Evolutionary conservation across 202 grass and related monocot genomes (phyloP), one percentile per base, ranked within the genome.

Genomic region (Zoysia matrella): DNA sequence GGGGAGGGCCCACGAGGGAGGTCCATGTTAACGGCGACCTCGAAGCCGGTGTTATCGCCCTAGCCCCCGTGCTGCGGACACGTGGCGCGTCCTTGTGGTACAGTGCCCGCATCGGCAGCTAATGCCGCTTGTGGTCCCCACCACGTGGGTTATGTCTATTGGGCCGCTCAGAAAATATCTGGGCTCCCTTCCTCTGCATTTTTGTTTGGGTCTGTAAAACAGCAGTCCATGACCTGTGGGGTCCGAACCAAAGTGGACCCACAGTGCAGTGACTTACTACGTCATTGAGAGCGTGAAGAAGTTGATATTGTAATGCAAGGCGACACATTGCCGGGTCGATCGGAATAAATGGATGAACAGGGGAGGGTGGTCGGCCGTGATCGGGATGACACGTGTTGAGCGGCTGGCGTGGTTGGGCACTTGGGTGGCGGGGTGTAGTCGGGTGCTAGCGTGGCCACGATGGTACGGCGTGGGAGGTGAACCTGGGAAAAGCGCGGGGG

Each of bases 371-470:
- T 85, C 78, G 88, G 88, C 83, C 77, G 82, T 72, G 60, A 63
- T 47, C 8, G 43, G 60, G 30, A 11, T 3, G 85, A 93, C 90
- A 77, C 93, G 93, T 93, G 88, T 74, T 72, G 67, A 40, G 7
- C 41, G 60, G 73, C 77, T 82, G 70, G 73, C 86, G 80, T 85
- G 74, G 69, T 13, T n/a, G 11, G 9, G 39, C 36, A 30, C 22
- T 30, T 30, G 22, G 22, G 22, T 30, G 65, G 41, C 40, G 10
- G 84, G 56, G 45, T 69, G 80, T 76, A 1, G 80, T 77, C 75
- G 79, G 71, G 55, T 13, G 82, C 73, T 87, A 85, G 71, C 86
- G 78, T 91, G 82, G 85, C 89, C 89, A 91, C 82, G 82, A 88
- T 82, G 78, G 47, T 45, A 30, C 22, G 22, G 22, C 22, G 22